Base-by-base conservation (phyloP, 345 rosid genomes). In the Salix caprea region DNA sequence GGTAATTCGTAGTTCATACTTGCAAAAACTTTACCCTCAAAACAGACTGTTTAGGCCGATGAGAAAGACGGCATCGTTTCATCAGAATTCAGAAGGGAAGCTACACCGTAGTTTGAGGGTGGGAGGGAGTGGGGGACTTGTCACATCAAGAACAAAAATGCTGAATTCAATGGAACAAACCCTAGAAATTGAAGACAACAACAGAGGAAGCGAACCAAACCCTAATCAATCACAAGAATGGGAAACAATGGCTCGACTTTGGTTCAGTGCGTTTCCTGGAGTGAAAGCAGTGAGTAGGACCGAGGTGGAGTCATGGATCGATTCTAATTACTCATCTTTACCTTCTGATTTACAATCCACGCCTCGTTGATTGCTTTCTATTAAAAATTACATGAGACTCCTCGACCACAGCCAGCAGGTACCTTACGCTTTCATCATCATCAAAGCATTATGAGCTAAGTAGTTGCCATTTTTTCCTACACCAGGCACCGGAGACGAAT, bases 251-350 rank as follows among this genome's bases (percentile, higher is more conserved):
- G 98, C 98, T 56, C 84, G 83, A 71, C 96, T 97, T 14, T 96
- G 99, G 97, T 82, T 93, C 64, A 66, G 84, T 37, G 92, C 98
- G 4, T 95, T 96, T 84, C 91, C 98, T 0, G 98, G 92, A 73
- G 97, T 92, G 3, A 90, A 88, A 78, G 88, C 90, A 54, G 94
- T 93, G 32, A 89, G 84, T 79, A 82, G 61, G 67, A 42, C 71
- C 76, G 92, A 93, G 77, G 93, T 95, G 66, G 97, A 95, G 80
- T 78, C 85, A n/a, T 93, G 99, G 99, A 86, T 95, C 73, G 96
- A 89, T 74, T 85, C 93, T 71, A 95, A 93, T 82, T 85, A 8
- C 96, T n/a, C n/a, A n/a, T n/a, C n/a, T n/a, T n/a, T n/a, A n/a
- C n/a, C 94, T 0, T 69, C 93, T 11, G 98, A 90, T 67, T 94